Base-by-base conservation (phyloP, 257 asterid species). In the Schizonepeta tenuifolia region DNA sequence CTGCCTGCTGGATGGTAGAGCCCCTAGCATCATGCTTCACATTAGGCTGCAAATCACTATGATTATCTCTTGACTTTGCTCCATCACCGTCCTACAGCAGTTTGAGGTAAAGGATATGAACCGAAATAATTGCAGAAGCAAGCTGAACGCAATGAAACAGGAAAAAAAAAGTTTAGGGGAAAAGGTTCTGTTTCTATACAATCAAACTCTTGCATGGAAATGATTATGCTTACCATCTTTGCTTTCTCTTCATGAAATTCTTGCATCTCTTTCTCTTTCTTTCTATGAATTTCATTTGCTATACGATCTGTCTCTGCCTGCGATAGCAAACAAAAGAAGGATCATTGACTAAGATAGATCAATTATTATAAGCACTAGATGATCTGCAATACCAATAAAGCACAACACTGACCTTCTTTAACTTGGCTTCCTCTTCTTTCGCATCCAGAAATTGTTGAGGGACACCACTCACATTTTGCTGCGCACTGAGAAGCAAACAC, bases 61-160 rank as follows among this genome's bases (percentile, higher is more conserved):
- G 69, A 61, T 72, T 77, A 41, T 76, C 84, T 74, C 88, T 82
- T 51, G 75, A 73, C 36, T 67, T 75, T 78, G 79, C 82, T 77
- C 63, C 83, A 76, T 83, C 85, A 59, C 86, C 93, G 66, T 83
- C 99, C 99, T 95, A 90, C 99, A 95, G 95, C 79, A 91, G 95
- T 88, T 89, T 81, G 95, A 95, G 90, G 99, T 83, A 87, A 91
- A 86, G 96, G 93, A 88, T 84, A 92, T 92, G 94, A 93, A 88
- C 97, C 91, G 89, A 90, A 87, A 91, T 80, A 91, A 94, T 88
- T 94, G 99, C 88, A 83, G 95, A 93, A 93, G 88, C 96, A 87
- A 77, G 90, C 96, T 91, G 96, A 94, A 84, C 66, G 88, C 82
- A 81, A 63, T 74, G 83, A 85, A 87, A 94, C 83, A 85, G 77